These are phyloP conservation scores for Desmodesmus armatus DNA, from an alignment of 139 green algal species.

Conservation along the genomic window DNA sequence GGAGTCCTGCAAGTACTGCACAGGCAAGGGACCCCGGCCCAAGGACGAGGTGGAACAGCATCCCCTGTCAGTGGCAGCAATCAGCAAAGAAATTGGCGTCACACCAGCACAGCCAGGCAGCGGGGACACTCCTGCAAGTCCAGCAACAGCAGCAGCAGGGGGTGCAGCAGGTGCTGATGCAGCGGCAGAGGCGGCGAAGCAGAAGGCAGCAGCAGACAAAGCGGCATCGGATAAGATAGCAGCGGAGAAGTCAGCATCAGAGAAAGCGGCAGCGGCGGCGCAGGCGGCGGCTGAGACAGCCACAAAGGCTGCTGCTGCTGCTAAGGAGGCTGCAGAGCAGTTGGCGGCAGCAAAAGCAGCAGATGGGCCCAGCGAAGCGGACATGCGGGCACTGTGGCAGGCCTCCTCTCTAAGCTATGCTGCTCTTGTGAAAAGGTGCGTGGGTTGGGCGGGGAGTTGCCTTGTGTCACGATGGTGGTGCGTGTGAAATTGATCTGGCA, in stretches of 20 bases:
- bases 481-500: no score
- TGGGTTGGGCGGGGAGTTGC: neutral
- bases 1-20: constrained; percentile 47
- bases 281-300: neutral
- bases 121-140: neutral
- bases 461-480: no score
- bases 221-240: no score
- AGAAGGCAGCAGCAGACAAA: no score
- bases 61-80: neutral
- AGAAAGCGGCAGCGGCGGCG: neutral
- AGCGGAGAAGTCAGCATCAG: neutral
- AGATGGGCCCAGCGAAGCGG: neutral
- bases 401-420: constrained; percentile 10
- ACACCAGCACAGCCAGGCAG: neutral
- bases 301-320: neutral
- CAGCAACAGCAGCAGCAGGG: constrained; percentile 1
- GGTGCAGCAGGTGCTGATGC: no score
- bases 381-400: neutral
- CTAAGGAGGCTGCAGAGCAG: neutral
- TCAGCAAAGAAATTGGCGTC: constrained; percentile 21
- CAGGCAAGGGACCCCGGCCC: neutral
- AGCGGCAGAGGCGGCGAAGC: neutral
- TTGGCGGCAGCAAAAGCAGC: constrained; percentile 8
- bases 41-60: neutral
- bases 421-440: constrained; percentile 32